Base-by-base conservation (phyloP, 1,284 basidiomycete species). In the Cutaneotrichosporon daszewskae region DNA sequence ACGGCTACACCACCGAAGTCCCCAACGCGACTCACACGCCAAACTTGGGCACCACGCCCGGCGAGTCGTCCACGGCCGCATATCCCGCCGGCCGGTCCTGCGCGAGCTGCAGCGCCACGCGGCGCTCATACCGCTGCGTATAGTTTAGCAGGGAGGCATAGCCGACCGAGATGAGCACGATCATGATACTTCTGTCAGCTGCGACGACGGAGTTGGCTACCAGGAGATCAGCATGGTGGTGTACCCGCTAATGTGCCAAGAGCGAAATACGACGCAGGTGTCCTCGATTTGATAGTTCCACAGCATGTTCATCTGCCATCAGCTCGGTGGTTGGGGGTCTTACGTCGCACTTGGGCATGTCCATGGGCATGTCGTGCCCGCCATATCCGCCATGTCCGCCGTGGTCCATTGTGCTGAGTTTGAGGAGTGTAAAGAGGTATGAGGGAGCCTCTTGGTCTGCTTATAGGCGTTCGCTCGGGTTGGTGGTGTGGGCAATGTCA, bases 291-390 rank as follows among this genome's bases (percentile, higher is more conserved):
- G 63, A 33, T 56, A 57, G 46, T 72, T 72, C 69, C 68, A 72
- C 14, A 72, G 59, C 69, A 72, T 72, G 59, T 71, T 68, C 69
- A 71, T 69, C 69, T 72, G 47, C 4, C 2, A 38, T 41, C 16
- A 40, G 43, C 18, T 22, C 12, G 18, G n/a, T 7, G 13, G 8
- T 7, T 28, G 18, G 13, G n/a, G 20, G 11, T 22, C 49, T 1
- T 23, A 51, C 49, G 12, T 32, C 42, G 40, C 50, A 52, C 46
- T 43, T 48, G 20, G 50, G 46, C 46, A 34, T 37, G 32, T 33
- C 32, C 29, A 20, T 27, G 29, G 50, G 46, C 46, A 34, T 37
- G 32, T 33, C 32, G 24, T 16, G 23, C 25, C 32, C 35, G 29
- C 45, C 40, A 40, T 43, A 33, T 5, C 40, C 45, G 23, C 44